Base-by-base conservation (phyloP, 2,329 filamentous ascomycete genomes). In the Phialemoniopsis sp. region DNA sequence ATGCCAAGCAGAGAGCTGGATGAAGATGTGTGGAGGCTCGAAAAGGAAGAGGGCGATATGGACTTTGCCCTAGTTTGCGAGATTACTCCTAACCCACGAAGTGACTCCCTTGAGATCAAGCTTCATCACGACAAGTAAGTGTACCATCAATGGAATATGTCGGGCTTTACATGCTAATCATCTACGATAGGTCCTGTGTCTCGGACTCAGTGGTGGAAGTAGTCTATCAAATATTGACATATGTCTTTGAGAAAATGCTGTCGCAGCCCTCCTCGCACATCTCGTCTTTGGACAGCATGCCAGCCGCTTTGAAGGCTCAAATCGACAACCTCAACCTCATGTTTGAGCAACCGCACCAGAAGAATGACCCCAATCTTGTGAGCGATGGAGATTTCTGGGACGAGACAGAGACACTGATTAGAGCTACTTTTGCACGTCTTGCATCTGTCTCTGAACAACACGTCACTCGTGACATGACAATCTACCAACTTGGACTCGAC, bases 401-500 rank as follows among this genome's bases (percentile, higher is more conserved):
- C 2, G 46, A 63, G 2, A 50, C 66, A 0, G 81, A 88, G 50
- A 46, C 47, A 0, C 50, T 55, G 4, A 67, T 89, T 29, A 73
- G 81, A 5, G 53, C 68, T 1, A 66, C 80, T 1, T 58, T 90
- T 14, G 70, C 78, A 1, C 62, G 62, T 7, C 68, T 93, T 17
- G 80, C 85, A 1, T 64, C 68, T 2, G 60, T 74, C 5, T 56
- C 74, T 0, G 40, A 56, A 3, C 51, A 67, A 0, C 64, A 63
- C 0, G 82, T 95, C 34, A 52, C 56, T 4, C 71, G 70, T 12
- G 56, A 73, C 9, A 88, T 80, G 0, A 89, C 87, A 0, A 88
- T 97, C 36, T 95, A 91, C 51, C 81, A 85, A 42, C 76, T 95
- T n/a, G 91, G 91, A 0, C 67, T 96, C 4, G 90, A 96, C 60